These are phyloP conservation scores for Simplicillium sp. DNA, from an alignment of 2,329 filamentous ascomycete species.

Conservation along the genomic window DNA sequence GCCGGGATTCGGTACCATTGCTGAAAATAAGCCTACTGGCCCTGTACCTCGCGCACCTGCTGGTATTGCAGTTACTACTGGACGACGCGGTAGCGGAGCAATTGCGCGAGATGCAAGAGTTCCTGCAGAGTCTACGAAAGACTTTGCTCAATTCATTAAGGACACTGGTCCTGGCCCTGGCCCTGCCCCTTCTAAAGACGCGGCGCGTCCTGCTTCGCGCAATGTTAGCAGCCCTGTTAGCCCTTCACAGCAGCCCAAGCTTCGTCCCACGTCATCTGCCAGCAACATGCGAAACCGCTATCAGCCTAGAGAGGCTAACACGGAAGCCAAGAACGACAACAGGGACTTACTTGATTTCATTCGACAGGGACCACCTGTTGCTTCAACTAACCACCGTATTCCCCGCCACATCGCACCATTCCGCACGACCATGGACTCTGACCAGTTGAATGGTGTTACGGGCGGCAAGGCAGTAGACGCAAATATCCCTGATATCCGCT, in stretches of 20 bases:
- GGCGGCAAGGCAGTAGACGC: conserved; percentile 50
- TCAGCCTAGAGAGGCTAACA: conserved; percentile 62
- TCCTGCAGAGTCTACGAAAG: conserved; percentile 60
- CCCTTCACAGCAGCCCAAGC: conserved; percentile 17
- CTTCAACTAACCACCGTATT: conserved; percentile 57
- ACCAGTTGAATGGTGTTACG: conserved; percentile 52
- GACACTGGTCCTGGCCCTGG: conserved; percentile 57
- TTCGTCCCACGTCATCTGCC: conserved; percentile 26
- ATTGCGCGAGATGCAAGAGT: conserved; percentile 64
- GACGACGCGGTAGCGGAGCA: conserved; percentile 13
- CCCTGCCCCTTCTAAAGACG: conserved; percentile 26
- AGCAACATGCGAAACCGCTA: conserved; percentile 42
- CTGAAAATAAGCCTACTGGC: conserved; percentile 11
- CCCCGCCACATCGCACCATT: conserved; percentile 79
- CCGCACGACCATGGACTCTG: conserved; percentile 75
- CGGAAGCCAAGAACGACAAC: conserved; percentile 55
- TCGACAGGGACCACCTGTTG: conserved; percentile 66
- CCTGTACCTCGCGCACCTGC: conserved; percentile 13
- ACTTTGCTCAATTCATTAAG: conserved; percentile 85
- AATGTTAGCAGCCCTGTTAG: conserved; percentile 18
- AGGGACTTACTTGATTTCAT: conserved; percentile 95
- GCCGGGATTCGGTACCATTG: neutral
- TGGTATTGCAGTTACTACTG: conserved; percentile 11
- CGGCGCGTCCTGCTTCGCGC: conserved; percentile 22
- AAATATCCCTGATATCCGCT: conserved; percentile 43